Conservation (phyloP, 2,329 filamentous ascomycete genomes). For the Xylariaceae sp. region DNA sequence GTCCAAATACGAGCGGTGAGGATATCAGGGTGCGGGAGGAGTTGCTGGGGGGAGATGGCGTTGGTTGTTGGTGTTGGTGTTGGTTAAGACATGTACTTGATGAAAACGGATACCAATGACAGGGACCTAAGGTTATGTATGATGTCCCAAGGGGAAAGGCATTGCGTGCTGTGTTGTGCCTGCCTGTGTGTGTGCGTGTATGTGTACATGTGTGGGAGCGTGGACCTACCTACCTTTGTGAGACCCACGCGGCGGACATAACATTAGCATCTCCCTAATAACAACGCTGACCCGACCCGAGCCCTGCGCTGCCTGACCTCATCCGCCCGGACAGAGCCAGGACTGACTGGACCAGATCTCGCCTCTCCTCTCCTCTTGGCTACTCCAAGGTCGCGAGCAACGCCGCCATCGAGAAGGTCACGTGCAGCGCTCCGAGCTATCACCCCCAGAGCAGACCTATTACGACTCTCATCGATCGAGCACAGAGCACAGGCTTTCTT, state of each 20-base stretch:
- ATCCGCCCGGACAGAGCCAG: too few relatives aligned
- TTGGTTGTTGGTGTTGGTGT: not conserved
- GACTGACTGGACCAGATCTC: conserved; percentile 9
- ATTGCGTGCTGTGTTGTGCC: too few relatives aligned
- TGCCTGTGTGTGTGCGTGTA: conserved; percentile 13
- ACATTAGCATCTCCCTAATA: conserved; percentile 12
- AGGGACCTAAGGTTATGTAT: too few relatives aligned
- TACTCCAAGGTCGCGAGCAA: not conserved
- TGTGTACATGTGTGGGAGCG: conserved; percentile 29
- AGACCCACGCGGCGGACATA: conserved; percentile 9
- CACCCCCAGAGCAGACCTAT: not conserved
- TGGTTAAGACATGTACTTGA: conserved; percentile 8
- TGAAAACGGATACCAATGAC: conserved; percentile 27
- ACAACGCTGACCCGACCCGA: not conserved
- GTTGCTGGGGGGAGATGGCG: not conserved
- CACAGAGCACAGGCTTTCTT: not conserved
- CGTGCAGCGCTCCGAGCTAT: conserved; percentile 18
- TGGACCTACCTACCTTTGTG: conserved; percentile 30
- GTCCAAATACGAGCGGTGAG: conserved; percentile 1
- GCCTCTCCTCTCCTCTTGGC: not conserved
- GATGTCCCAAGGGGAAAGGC: too few relatives aligned
- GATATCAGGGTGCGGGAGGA: conserved; percentile 7
- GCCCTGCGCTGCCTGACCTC: not conserved
- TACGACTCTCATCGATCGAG: not conserved
- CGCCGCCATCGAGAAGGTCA: conserved; percentile 16